Evolutionary conservation across 2,329 filamentous ascomycete species (phyloP).

Genomic region (Fusarium coicis): DNA sequence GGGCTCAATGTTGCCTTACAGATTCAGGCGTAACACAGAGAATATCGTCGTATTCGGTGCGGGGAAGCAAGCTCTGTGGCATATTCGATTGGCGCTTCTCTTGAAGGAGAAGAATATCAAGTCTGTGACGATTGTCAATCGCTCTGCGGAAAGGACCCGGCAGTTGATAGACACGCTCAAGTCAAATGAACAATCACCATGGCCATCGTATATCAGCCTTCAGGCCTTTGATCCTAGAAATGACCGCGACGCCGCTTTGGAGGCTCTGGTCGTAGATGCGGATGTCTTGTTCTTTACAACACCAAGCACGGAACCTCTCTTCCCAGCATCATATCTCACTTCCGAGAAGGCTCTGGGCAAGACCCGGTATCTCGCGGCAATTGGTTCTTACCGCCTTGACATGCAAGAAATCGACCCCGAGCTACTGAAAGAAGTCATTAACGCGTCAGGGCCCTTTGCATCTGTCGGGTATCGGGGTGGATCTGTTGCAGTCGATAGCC

Average conservation of each 20-base stretch:
- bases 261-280: conserved; percentile 31
- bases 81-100: conserved; percentile 72
- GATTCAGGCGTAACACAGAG: conserved; percentile 38
- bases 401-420: conserved; percentile 49
- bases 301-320: conserved; percentile 45
- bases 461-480: conserved; percentile 5
- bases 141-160: conserved; percentile 39
- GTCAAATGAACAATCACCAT: conserved; percentile 6
- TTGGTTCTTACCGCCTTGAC: conserved; percentile 48
- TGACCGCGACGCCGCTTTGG: conserved; percentile 24
- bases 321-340: conserved; percentile 38
- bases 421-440: conserved; percentile 37
- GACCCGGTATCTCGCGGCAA: conserved; percentile 45
- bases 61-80: conserved; percentile 79
- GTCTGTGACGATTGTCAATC: conserved; percentile 49
- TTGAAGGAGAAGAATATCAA: conserved; percentile 51
- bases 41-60: conserved; percentile 76
- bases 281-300: conserved; percentile 49
- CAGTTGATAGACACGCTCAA: conserved; percentile 36
- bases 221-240: conserved; percentile 15
- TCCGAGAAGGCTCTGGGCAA: conserved; percentile 38
- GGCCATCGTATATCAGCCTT: conserved; percentile 31
- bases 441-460: conserved; percentile 16
- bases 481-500: conserved; percentile 42
- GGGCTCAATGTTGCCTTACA: conserved; percentile 69